Conservation (phyloP, 108 stramenopile genomes). For the Seminavis robusta region DNA sequence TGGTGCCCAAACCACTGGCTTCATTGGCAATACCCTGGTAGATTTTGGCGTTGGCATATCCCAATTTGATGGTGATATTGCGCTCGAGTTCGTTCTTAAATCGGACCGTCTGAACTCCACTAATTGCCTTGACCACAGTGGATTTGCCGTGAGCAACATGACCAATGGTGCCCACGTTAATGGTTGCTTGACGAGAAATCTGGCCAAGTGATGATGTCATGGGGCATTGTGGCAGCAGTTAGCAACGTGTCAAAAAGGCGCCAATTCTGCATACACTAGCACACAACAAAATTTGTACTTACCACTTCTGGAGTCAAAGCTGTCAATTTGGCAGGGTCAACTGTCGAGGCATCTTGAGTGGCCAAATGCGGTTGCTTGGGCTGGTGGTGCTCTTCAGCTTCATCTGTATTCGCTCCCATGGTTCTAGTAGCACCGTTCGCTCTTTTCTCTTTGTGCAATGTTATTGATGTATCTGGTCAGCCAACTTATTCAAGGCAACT, state of each 20-base stretch:
- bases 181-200: slow-evolving; percentile 99
- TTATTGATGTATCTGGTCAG: no score
- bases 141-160: slow-evolving; percentile 99
- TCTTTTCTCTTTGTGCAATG: no score
- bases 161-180: slow-evolving; percentile 99
- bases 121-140: slow-evolving; percentile 98
- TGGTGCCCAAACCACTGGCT: slow-evolving; percentile 25
- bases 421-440: neutral
- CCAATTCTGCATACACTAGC: neutral
- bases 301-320: slow-evolving; percentile 89
- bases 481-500: no score
- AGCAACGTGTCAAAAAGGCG: neutral
- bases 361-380: slow-evolving; percentile 67
- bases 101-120: slow-evolving; percentile 98
- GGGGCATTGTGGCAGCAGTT: neutral
- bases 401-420: no score
- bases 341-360: slow-evolving; percentile 70
- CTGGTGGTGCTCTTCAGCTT: slow-evolving; percentile 4
- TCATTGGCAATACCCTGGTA: slow-evolving; percentile 87
- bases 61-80: slow-evolving; percentile 99
- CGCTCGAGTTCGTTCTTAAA: slow-evolving; percentile 99
- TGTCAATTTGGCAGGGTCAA: slow-evolving; percentile 75
- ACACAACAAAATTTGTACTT: slow-evolving; percentile 20
- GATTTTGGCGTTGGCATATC: slow-evolving; percentile 99
- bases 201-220: slow-evolving; percentile 19